phyloP scores from a whole-genome alignment of 768 basidiomycete species.

The Hypsizygus marmoreus region DNA sequence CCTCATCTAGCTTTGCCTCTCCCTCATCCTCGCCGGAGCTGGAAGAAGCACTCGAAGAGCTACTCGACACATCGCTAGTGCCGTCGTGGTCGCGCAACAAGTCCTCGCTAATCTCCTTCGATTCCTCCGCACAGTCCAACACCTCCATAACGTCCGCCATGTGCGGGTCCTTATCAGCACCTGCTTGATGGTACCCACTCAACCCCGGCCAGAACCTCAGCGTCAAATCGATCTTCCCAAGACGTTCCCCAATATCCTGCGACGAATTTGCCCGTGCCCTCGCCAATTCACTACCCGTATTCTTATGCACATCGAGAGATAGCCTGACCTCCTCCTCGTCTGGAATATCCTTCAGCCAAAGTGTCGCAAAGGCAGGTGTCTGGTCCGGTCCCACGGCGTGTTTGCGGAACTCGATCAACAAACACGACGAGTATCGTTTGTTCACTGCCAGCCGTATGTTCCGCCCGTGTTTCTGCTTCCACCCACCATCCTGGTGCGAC shows the following conservation, averaged over 20 bases:
- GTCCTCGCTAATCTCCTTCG: conserved; percentile 27
- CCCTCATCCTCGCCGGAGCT: conserved; percentile 24
- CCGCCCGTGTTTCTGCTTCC: conserved; percentile 30
- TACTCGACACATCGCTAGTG: background rate
- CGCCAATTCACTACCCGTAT: conserved; percentile 20
- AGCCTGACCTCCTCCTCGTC: conserved; percentile 34
- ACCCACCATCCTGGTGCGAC: conserved; percentile 30
- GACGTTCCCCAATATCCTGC: conserved; percentile 23
- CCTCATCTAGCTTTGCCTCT: conserved; percentile 12
- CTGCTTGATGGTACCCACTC: conserved; percentile 41
- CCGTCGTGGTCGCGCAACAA: conserved; percentile 22
- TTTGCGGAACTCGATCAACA: conserved; percentile 40
- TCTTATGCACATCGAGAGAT: conserved; percentile 28
- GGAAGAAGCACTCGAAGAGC: conserved; percentile 3
- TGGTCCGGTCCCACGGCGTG: conserved; percentile 32
- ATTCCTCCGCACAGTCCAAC: conserved; percentile 42
- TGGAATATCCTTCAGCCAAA: conserved; percentile 47
- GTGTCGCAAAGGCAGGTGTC: conserved; percentile 36
- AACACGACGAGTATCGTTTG: conserved; percentile 40
- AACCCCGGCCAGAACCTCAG: conserved; percentile 43
- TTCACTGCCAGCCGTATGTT: conserved; percentile 40
- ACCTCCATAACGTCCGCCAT: conserved; percentile 44
- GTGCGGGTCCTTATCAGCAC: conserved; percentile 35
- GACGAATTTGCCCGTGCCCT: conserved; percentile 29
- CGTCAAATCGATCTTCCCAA: conserved; percentile 36